Evolutionary conservation across 495 filamentous ascomycete genomes (phyloP).

Genomic region (Neurospora sp.): DNA sequence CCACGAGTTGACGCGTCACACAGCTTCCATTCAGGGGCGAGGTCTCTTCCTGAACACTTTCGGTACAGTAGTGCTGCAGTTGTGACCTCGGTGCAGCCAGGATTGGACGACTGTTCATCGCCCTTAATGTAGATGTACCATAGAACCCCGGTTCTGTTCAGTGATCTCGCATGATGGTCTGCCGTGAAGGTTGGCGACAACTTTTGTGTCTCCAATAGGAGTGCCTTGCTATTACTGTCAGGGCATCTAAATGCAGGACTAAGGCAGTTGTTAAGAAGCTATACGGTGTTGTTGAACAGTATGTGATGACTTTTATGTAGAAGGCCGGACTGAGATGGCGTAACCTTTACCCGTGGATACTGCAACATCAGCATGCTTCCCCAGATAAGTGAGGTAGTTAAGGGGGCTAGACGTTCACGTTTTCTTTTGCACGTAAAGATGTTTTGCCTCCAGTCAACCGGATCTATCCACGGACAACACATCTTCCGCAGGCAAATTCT

Average conservation of each 20-base stretch:
- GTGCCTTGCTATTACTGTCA: not conserved
- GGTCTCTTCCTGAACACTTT: not conserved
- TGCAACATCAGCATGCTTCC: too few species aligned
- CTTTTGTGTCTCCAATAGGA: not conserved
- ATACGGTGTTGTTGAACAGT: not conserved
- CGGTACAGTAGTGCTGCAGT: not conserved
- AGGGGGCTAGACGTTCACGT: too few species aligned
- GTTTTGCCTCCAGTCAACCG: not conserved
- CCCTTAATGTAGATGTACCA: not conserved
- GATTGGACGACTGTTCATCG: not conserved
- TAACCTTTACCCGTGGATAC: too few species aligned
- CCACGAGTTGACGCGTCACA: not conserved
- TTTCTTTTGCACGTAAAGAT: too few species aligned
- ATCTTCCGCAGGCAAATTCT: not conserved
- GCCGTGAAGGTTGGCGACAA: not conserved
- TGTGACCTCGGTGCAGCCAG: not conserved
- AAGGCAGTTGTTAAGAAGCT: not conserved
- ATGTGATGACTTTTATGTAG: too few species aligned
- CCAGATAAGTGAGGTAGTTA: too few species aligned
- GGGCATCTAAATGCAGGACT: not conserved
- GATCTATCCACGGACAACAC: not conserved
- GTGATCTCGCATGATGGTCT: not conserved
- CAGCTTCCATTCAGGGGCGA: not conserved
- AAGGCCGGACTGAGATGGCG: too few species aligned
- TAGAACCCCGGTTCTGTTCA: not conserved